Evolutionary conservation across 164 flowering plant genomes (phyloP), one percentile per base, ranked within the genome.

Genomic region (Stephania yunnanensis): DNA sequence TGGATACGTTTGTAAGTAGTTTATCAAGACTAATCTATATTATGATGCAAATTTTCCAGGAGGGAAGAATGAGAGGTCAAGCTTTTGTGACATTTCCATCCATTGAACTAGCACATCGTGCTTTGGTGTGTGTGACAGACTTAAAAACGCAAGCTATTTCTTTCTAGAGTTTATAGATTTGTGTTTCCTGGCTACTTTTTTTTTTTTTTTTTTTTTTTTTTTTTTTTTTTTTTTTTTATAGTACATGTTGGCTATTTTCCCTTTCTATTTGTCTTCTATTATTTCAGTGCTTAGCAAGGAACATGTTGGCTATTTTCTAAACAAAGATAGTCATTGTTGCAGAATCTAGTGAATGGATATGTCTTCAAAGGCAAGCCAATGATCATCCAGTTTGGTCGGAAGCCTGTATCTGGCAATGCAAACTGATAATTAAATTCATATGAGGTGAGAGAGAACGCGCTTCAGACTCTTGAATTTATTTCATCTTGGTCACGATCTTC

Each of bases 11-110:
- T 58, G 63, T 55, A 55, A 12, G 65, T 7, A 58, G 65, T 58
- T 58, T 58, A 13, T 58, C n/a, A 58, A 19, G 65, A 58, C 65
- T 58, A 58, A 58, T 5, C 7, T 58, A 58, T 48, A 48, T 12
- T 8, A 48, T 13, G 64, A 58, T 13, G 65, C n/a, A 58, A 45
- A 17, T 7, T 3, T 84, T 84, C 74, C 89, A 94, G 98, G 99
- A 95, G 81, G 99, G 99, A 77, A 88, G 98, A 82, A 95, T 95
- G 99, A 89, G 93, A 80, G 99, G 96, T 68, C 97, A 95, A 83
- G 98, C 98, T 69, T 95, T 93, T 83, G 87, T 95, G 78, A 92
- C 96, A 58, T 93, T 95, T 85, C 94, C 99, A 73, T 86, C 98
- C 0, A 74, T 86, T 81, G 98, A 93, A 81, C 85, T 93, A 75